Evolutionary conservation across 192 early-diverging fungal species (phyloP).

Genomic region (Backusella sp.): DNA sequence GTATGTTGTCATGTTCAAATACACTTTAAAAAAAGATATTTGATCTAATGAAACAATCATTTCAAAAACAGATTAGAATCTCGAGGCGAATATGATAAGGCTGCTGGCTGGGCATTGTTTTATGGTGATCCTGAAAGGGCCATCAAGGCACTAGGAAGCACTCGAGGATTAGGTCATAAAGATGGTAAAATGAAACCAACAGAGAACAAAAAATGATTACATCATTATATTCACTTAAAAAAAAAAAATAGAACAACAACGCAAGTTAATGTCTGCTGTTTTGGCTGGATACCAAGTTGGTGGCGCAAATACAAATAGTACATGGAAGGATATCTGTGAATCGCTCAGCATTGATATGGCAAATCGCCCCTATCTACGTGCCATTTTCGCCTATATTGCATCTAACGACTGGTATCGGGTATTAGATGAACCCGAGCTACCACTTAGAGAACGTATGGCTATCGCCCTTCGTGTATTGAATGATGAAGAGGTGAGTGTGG

Average conservation of each 20-base stretch:
- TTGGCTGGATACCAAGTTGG: constrained; percentile 56
- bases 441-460: constrained; percentile 75
- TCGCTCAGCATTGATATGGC: constrained; percentile 56
- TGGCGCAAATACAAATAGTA: constrained; percentile 28
- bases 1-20: constrained; percentile 23
- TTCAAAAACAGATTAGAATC: constrained; percentile 58
- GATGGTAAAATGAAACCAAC: constrained; percentile 36
- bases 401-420: constrained; percentile 81
- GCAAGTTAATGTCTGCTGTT: constrained; percentile 82
- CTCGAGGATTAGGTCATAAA: constrained; percentile 33
- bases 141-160: constrained; percentile 61
- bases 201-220: no score
- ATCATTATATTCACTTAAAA: not conserved
- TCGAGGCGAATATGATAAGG: constrained; percentile 71
- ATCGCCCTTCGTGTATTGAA: constrained; percentile 84
- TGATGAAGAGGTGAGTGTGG: constrained; percentile 66
- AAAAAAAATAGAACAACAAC: constrained; percentile 57
- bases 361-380: constrained; percentile 73
- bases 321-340: constrained; percentile 63
- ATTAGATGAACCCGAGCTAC: constrained; percentile 66
- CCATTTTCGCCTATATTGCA: constrained; percentile 87
- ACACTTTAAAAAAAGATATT: no score
- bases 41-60: constrained; percentile 38
- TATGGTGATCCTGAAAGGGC: constrained; percentile 75
- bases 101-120: constrained; percentile 88